These are phyloP conservation scores for Arthrobotrys sphaeroides DNA, from an alignment of 2,329 filamentous ascomycete species.

Conservation along the genomic window DNA sequence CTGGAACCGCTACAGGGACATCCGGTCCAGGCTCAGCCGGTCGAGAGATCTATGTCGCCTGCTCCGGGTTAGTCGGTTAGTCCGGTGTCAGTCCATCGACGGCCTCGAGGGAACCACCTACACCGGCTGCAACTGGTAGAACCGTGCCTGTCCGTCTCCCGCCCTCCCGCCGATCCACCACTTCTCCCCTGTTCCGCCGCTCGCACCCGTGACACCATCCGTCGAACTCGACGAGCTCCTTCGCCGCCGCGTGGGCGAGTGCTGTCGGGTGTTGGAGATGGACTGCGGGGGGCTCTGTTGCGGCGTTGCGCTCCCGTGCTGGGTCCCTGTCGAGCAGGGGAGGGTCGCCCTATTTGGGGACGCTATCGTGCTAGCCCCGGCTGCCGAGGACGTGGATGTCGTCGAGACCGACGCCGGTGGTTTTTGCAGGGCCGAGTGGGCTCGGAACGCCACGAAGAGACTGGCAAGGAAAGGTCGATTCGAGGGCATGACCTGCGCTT, in stretches of 20 bases:
- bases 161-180: constrained; percentile 59
- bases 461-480: constrained; percentile 74
- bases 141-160: constrained; percentile 58
- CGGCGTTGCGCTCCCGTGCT: constrained; percentile 31
- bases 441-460: constrained; percentile 74
- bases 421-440: constrained; percentile 71
- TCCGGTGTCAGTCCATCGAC: background rate
- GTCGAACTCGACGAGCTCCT: constrained; percentile 56
- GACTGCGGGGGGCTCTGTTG: constrained; percentile 55
- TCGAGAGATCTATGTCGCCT: constrained; percentile 58
- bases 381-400: constrained; percentile 44
- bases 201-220: constrained; percentile 56
- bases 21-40: constrained; percentile 57
- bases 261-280: constrained; percentile 53
- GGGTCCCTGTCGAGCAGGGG: constrained; percentile 43
- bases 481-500: constrained; percentile 67
- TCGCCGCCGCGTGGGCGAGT: constrained; percentile 53
- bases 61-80: constrained; percentile 26
- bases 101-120: constrained; percentile 47
- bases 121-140: constrained; percentile 58
- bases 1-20: constrained; percentile 57
- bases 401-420: constrained; percentile 61
- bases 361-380: constrained; percentile 56
- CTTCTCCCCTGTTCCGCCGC: constrained; percentile 57
- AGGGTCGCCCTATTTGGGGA: constrained; percentile 47